These are phyloP conservation scores for Lepiota venenata DNA, from an alignment of 768 basidiomycete genomes.

Conservation along the genomic window DNA sequence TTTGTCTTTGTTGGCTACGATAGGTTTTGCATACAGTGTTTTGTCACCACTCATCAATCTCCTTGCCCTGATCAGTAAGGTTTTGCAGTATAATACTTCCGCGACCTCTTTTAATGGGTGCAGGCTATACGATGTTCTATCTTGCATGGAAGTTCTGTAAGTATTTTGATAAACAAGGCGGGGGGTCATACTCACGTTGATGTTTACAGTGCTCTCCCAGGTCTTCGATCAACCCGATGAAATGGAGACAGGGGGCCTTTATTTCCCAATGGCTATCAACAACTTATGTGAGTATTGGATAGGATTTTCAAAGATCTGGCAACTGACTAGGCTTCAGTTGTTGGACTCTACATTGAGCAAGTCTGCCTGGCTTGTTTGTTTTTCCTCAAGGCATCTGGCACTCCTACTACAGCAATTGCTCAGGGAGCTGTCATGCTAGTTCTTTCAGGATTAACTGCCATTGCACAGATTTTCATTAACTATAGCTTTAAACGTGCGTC, in stretches of 20 bases:
- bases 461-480: slow-evolving; percentile 34
- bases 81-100: neutral
- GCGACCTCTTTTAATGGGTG: neutral
- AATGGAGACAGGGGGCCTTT: slow-evolving; percentile 43
- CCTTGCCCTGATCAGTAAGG: slow-evolving; percentile 51
- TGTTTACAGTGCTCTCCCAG: slow-evolving; percentile 39
- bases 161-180: slow-evolving; percentile 14
- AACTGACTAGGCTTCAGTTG: slow-evolving; percentile 33
- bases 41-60: slow-evolving; percentile 66
- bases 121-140: slow-evolving; percentile 54
- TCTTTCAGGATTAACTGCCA: slow-evolving; percentile 50
- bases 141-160: slow-evolving; percentile 56
- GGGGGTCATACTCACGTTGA: neutral
- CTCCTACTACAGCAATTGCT: slow-evolving; percentile 31
- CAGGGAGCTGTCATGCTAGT: slow-evolving; percentile 57
- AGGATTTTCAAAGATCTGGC: slow-evolving; percentile 16
- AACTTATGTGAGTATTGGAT: slow-evolving; percentile 40
- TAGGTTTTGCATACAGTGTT: slow-evolving; percentile 55
- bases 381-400: slow-evolving; percentile 50
- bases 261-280: slow-evolving; percentile 43
- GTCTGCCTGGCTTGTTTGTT: slow-evolving; percentile 63
- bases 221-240: slow-evolving; percentile 52
- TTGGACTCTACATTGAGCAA: slow-evolving; percentile 72
- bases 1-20: slow-evolving; percentile 49
- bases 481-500: slow-evolving; percentile 39